Evolutionary conservation across 176 grass and related monocot species (phyloP).

Genomic region (Microstegium vimineum): DNA sequence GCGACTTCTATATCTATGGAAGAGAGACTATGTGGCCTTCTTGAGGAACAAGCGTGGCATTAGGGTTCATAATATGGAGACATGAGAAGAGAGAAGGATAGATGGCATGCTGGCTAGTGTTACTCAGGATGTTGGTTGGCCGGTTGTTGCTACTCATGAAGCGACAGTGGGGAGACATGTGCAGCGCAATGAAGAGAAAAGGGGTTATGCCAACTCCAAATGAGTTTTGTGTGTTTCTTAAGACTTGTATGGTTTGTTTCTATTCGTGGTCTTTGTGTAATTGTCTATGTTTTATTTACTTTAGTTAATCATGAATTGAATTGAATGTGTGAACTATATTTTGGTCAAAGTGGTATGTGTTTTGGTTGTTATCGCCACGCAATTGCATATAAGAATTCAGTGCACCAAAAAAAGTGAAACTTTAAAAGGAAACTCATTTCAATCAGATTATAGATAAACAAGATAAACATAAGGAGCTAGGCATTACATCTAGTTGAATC

Average conservation of each 20-base stretch:
- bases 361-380: no score
- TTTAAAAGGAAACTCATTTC: no score
- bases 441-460: no score
- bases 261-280: neutral
- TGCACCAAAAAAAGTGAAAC: no score
- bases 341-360: no score
- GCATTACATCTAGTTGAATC: no score
- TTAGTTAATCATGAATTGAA: neutral
- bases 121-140: neutral
- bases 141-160: neutral
- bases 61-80: neutral
- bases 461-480: no score
- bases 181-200: no score
- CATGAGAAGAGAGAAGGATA: neutral
- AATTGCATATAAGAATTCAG: no score
- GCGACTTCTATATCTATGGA: neutral
- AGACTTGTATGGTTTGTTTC: neutral
- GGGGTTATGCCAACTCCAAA: no score
- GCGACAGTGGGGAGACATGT: no score
- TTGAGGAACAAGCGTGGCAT: neutral
- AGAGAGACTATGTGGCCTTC: neutral
- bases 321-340: no score
- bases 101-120: neutral
- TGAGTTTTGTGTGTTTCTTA: neutral
- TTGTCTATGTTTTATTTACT: neutral